phyloP scores from a whole-genome alignment of 108 stramenopile species.

The Aurantiochytrium sp. region DNA sequence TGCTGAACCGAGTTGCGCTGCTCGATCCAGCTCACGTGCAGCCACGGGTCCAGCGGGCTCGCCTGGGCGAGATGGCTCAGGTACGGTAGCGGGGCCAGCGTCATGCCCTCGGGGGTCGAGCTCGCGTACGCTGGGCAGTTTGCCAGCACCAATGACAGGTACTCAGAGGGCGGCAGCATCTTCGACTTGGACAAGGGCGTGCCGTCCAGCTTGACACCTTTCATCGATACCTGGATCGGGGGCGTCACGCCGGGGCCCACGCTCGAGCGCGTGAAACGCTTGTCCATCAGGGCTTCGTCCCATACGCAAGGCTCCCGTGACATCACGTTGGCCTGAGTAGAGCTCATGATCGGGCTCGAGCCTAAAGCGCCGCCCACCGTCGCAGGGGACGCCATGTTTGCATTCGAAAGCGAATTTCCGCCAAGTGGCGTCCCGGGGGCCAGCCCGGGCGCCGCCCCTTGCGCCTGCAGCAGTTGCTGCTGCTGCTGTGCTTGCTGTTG shows the following conservation, averaged over 20 bases:
- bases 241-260: constrained; percentile 14
- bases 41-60: neutral
- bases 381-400: neutral
- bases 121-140: constrained; percentile 7
- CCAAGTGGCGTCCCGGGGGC: too few relatives aligned
- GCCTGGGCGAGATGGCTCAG: neutral
- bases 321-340: neutral
- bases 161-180: neutral
- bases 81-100: neutral
- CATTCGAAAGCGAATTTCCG: too few relatives aligned
- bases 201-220: neutral
- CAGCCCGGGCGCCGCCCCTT: too few relatives aligned
- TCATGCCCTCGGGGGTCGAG: neutral
- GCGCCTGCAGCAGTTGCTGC: too few relatives aligned
- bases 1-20: neutral
- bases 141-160: neutral
- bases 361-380: neutral
- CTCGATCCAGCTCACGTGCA: neutral
- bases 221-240: neutral
- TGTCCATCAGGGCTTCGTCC: neutral
- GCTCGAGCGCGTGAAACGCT: neutral
- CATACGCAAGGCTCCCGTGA: neutral
- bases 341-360: neutral
- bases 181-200: neutral
- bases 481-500: too few relatives aligned